Evolutionary conservation across 179 eudicot genomes (phyloP), one percentile per base, ranked within the genome.

Genomic region (Spergularia azorica): DNA sequence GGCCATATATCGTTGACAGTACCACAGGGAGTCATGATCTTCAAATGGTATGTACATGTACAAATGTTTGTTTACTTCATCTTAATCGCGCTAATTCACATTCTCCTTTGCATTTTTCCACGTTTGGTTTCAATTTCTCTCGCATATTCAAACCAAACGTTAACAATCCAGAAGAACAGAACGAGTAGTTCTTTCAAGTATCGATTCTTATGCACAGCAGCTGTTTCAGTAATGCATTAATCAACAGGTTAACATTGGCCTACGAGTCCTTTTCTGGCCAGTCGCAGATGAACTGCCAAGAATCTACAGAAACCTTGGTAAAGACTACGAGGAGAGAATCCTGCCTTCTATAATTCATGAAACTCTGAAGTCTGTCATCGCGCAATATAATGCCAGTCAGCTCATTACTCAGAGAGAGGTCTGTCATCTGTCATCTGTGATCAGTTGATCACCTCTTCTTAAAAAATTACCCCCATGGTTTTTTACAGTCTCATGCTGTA

Each of bases 361-460:
- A 83, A 88, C 91, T 63, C 75, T 91, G 81, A 91, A 91, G 78
- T 81, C 96, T 41, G 96, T 91, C 14, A 89, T 89, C 67, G 93
- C 96, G 5, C 93, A 88, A 75, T 89, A 86, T 79, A 91, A 89
- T 79, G 96, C 96, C 16, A 89, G 91, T 80, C 91, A 89, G 72
- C 89, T 89, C 32, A 81, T 91, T 62, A 91, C 96, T 72, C 91
- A 91, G 76, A 85, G 93, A 80, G 93, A 91, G 93, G 91, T 91
- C 43, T 14, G 73, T 26, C 39, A 75, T 68, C 54, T 17, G 18
- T 5, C 32, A 36, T 26, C 21, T 21, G 21, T 21, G 21, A 21
- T 21, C 21, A 21, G 21, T 21, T 21, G 21, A 21, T 21, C 21
- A 21, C 21, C 21, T 21, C 21, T 21, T 21, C 21, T 21, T 21